These are phyloP conservation scores for Tieghemiomyces parasiticus DNA, from an alignment of 192 early-diverging fungal genomes.

Conservation along the genomic window DNA sequence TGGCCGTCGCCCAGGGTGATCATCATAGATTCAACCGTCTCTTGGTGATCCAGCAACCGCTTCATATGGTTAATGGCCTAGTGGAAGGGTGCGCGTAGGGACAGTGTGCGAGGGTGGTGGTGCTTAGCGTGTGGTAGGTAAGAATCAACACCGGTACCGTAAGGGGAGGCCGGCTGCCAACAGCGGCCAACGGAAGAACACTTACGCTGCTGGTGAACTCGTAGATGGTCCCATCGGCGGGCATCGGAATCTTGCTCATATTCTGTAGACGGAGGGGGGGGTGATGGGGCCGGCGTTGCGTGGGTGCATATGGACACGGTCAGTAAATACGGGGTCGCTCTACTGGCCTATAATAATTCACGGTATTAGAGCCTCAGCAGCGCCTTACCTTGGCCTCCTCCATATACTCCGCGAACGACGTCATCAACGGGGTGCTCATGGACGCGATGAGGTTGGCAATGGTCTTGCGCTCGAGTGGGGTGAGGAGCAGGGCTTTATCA, in stretches of 20 bases:
- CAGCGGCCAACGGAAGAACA: too few species aligned
- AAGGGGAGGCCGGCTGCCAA: too few species aligned
- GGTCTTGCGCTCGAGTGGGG: neutral
- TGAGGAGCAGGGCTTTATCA: conserved; percentile 14
- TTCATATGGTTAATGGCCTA: conserved; percentile 49
- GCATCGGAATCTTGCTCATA: conserved; percentile 17
- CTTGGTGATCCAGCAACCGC: conserved; percentile 34
- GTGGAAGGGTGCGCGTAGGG: too few species aligned
- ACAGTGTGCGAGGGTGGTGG: too few species aligned
- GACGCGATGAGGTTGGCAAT: conserved; percentile 24
- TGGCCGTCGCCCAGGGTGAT: conserved; percentile 35
- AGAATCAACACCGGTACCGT: too few species aligned
- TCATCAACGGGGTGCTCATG: conserved; percentile 28
- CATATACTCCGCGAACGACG: conserved; percentile 48
- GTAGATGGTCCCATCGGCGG: conserved; percentile 68
- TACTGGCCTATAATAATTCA: neutral
- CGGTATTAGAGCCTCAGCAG: conserved; percentile 5
- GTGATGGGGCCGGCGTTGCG: conserved; percentile 14
- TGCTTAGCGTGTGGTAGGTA: too few species aligned
- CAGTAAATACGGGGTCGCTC: neutral
- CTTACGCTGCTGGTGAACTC: conserved; percentile 67
- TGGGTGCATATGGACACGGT: conserved; percentile 25
- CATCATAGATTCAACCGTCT: conserved; percentile 38
- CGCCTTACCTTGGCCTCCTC: conserved; percentile 50
- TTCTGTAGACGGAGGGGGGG: neutral